Percentiles rank a stretch among this genome's conserved stretches.
phyloP scores from a whole-genome alignment of 2,329 filamentous ascomycete species.

The Fusarium keratoplasticum region DNA sequence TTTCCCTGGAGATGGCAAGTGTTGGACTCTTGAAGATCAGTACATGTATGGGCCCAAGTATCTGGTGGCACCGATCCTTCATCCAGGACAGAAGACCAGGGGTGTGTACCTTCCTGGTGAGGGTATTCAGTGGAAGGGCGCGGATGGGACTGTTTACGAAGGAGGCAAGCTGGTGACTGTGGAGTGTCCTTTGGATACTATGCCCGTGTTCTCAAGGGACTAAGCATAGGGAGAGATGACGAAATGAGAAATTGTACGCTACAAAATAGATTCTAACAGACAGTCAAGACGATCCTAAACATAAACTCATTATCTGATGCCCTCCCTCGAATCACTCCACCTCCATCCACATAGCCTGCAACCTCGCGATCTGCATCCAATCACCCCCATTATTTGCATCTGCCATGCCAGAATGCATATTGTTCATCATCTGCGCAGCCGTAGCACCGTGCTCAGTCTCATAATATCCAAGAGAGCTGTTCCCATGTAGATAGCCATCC shows the following conservation, averaged over 20 bases:
- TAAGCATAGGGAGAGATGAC: background rate
- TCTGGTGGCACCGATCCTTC: constrained; percentile 67
- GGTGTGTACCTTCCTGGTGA: constrained; percentile 64
- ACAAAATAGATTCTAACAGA: background rate
- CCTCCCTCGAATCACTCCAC: constrained; percentile 42
- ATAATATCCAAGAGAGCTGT: constrained; percentile 50
- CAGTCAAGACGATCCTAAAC: background rate
- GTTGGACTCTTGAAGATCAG: constrained; percentile 69
- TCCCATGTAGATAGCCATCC: constrained; percentile 50
- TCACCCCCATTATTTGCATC: constrained; percentile 42
- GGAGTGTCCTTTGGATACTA: constrained; percentile 2
- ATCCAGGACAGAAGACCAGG: constrained; percentile 56
- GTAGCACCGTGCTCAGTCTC: constrained; percentile 50
- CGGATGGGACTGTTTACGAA: background rate
- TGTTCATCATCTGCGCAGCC: constrained; percentile 48
- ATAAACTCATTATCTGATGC: background rate
- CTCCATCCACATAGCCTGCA: constrained; percentile 46
- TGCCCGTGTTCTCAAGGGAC: constrained; percentile 3
- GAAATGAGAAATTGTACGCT: background rate
- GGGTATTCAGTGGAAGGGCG: constrained; percentile 1
- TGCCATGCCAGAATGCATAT: constrained; percentile 48
- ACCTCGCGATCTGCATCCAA: constrained; percentile 43
- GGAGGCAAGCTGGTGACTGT: constrained; percentile 2
- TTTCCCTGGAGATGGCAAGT: constrained; percentile 65
- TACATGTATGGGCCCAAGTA: constrained; percentile 74